Evolutionary conservation across 2,329 filamentous ascomycete species (phyloP), one percentile per base, ranked within the genome.

Genomic region (Aspergillus unguis): DNA sequence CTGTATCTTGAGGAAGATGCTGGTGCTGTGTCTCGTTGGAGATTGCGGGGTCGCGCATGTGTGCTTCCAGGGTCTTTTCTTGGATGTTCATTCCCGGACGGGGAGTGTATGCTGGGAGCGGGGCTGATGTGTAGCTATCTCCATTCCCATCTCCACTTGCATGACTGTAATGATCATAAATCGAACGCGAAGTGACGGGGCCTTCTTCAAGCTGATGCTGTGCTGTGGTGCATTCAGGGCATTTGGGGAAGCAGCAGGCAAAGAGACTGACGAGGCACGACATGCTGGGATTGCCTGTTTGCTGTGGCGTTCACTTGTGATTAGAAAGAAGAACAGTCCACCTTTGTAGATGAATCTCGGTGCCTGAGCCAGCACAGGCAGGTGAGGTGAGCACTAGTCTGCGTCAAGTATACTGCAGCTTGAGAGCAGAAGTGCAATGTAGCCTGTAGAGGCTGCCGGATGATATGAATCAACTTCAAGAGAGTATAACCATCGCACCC

Each of bases 51-150:
- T 71, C 65, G 23, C 63, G 65, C 52, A 67, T 58, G 50, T 70
- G 70, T 3, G 62, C 58, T 52, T 67, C 64, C 6, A 74, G 62
- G 0, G 69, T 74, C 56, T 75, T 75, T 53, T 75, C 72, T 41
- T 69, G 62, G 26, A 69, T 59, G 56, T 65, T 72, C 55, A 67
- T 58, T 6, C 17, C 36, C 23, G 72, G 71, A 2, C 67, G 70
- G 3, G 70, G 66, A 1, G 72, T 75, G 57, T 75, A 75, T 52
- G 68, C 65, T 37, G 72, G 72, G 43, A 73, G 66, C 8, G 71
- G 71, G 36, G 64, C 61, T 63, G 63, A 40, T 58, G 36, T 54
- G 63, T 70, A 73, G 48, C 65, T 66, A 47, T 62, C 54, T 10
- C 62, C 33, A 26, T 35, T 55, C 6, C 31, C 42, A 17, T 17